These are phyloP conservation scores for Tuber aestivum DNA, from an alignment of 495 filamentous ascomycete genomes.

Conservation along the genomic window DNA sequence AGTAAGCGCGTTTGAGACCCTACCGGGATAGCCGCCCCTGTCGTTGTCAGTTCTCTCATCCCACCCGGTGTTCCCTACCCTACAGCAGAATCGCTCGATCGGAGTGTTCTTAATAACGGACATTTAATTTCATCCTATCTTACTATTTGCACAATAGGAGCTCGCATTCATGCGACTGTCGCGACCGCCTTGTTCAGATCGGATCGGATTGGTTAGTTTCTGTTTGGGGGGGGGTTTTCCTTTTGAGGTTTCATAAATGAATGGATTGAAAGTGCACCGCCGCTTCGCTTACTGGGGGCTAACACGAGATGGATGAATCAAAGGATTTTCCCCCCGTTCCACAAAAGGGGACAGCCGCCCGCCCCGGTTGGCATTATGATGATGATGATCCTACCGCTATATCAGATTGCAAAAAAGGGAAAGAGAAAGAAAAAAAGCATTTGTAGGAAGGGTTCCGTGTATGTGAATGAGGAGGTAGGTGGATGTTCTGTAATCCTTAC, in stretches of 20 bases:
- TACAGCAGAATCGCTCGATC: background rate
- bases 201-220: background rate
- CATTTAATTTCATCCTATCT: background rate
- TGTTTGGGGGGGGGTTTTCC: background rate
- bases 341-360: background rate
- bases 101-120: background rate
- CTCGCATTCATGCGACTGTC: background rate
- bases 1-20: background rate
- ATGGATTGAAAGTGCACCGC: background rate
- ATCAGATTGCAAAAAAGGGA: too few relatives aligned
- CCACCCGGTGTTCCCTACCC: background rate
- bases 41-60: background rate
- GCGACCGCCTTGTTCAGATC: background rate
- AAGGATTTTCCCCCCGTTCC: background rate
- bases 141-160: slow-evolving; percentile 4
- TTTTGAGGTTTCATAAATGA: background rate
- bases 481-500: background rate
- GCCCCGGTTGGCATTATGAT: background rate
- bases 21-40: background rate
- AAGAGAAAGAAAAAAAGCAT: background rate
- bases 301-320: background rate
- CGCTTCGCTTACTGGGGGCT: background rate
- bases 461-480: background rate
- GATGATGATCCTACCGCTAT: too few relatives aligned
- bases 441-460: background rate